Evolutionary conservation across 257 asterid genomes (phyloP).

Genomic region (Solanum pimpinellifolium): DNA sequence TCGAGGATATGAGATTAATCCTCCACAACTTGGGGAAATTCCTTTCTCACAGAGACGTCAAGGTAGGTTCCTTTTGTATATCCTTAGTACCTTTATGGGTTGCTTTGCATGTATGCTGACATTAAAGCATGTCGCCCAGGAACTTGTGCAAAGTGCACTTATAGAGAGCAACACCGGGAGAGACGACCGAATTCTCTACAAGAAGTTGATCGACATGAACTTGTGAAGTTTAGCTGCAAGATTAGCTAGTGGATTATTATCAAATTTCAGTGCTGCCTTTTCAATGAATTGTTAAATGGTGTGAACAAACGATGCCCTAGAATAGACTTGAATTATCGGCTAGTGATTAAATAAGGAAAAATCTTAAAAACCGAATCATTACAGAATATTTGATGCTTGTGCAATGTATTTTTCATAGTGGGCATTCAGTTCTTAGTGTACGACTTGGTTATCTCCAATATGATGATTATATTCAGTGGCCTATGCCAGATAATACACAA

Average conservation of each 20-base stretch:
- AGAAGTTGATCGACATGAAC: slow-evolving; percentile 52
- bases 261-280: background rate
- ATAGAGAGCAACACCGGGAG: slow-evolving; percentile 72
- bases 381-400: background rate
- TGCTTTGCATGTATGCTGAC: background rate
- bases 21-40: slow-evolving; percentile 81
- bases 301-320: background rate
- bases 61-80: slow-evolving; percentile 32
- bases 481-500: background rate
- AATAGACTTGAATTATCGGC: background rate
- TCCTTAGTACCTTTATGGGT: background rate
- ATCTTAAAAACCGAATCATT: background rate
- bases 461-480: background rate
- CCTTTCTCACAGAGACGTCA: slow-evolving; percentile 78
- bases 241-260: background rate
- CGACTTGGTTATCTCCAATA: background rate
- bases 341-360: background rate
- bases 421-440: background rate
- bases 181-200: slow-evolving; percentile 72
- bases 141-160: slow-evolving; percentile 81
- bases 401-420: background rate
- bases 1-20: slow-evolving; percentile 79
- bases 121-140: slow-evolving; percentile 20
- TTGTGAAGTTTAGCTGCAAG: slow-evolving; percentile 5
- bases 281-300: background rate